Evolutionary conservation across 192 early-diverging fungal genomes (phyloP).

Genomic region (Coemansia umbellata): DNA sequence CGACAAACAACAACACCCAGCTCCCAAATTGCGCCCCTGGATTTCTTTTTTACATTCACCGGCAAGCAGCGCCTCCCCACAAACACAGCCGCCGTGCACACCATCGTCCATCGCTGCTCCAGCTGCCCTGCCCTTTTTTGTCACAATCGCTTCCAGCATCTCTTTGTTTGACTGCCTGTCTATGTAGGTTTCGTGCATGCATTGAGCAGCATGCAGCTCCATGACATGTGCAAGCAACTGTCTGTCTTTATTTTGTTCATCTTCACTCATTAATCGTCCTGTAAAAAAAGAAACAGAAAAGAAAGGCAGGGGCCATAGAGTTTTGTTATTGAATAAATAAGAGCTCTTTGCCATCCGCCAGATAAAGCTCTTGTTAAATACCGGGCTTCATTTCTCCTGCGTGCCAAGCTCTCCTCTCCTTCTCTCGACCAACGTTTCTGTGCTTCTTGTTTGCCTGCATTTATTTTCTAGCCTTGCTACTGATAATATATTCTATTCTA

Average conservation of each 20-base stretch:
- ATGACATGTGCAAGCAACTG: background rate
- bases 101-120: background rate
- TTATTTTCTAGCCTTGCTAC: no score
- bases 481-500: no score
- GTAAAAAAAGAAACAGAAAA: no score
- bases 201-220: background rate
- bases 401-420: background rate
- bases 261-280: background rate
- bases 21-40: no score
- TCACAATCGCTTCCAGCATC: background rate
- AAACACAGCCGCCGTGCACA: background rate
- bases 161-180: background rate
- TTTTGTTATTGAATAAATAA: slow-evolving; percentile 1
- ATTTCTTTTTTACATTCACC: slow-evolving; percentile 2
- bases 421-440: no score
- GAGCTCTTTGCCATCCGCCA: no score
- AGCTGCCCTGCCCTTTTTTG: no score
- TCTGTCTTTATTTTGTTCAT: background rate
- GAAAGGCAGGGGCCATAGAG: no score
- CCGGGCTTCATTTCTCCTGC: no score
- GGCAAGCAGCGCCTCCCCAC: background rate
- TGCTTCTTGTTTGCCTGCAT: no score
- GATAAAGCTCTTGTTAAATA: no score
- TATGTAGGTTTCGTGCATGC: background rate
- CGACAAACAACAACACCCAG: no score